Evolutionary conservation across 305 asterid genomes (phyloP), one percentile per base, ranked within the genome.

Genomic region (Solanum aculeatissimum): DNA sequence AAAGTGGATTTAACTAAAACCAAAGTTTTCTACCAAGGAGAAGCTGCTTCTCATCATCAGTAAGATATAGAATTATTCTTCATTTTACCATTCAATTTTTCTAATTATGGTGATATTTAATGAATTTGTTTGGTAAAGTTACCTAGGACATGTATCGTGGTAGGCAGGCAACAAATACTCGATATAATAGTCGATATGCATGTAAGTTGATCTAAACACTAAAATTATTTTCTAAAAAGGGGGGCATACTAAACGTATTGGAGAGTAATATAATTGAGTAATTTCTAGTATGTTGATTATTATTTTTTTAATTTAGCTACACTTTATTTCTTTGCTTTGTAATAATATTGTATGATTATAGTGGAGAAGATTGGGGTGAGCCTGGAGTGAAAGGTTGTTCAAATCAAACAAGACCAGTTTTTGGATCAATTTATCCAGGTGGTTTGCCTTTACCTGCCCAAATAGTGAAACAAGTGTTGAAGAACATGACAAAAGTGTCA

Each of bases 351-450:
- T 6, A 23, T 81, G 4, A 45, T 16, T 27, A 6, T 60, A 93
- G 97, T 42, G 97, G 97, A 57, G 49, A 7, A 35, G 95, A 90
- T 0, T 93, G 96, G 96, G 84, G 89, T 19, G 84, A 84, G 71
- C 62, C 86, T 0, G 88, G 83, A 42, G 89, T 65, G 78, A 92
- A 35, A 1, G 81, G 89, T 43, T 93, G 97, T 55, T 71, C 80
- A 7, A 87, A 45, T 15, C 90, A 93, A 88, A 90, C 85, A 13
- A 75, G 80, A 19, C 97, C 97, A 0, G 6, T 91, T 21, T 71
- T 35, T 6, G 94, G 92, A 65, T 81, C 94, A 8, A 89, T 86
- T 2, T 90, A 91, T 55, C 91, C 93, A 10, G 89, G 89, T 7
- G 94, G 95, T 0, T 87, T 84, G 84, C 93, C 92, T 10, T n/a